Percentiles rank a stretch among this genome's conserved stretches.
Conservation (phyloP, 495 filamentous ascomycete species). For the Tuber aestivum region DNA sequence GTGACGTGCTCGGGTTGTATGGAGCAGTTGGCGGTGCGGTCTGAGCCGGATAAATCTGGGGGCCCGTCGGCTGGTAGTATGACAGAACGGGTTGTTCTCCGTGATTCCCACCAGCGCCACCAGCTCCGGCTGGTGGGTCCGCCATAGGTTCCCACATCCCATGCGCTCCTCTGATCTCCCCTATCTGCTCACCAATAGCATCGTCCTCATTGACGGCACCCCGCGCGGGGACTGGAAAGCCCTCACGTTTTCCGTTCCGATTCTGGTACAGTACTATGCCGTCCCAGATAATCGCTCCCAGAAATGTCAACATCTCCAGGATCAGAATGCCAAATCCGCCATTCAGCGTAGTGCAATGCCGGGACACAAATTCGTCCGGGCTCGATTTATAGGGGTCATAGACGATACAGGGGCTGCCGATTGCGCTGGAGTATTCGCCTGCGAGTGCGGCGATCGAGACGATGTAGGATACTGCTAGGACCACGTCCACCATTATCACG, state of each 20-base stretch:
- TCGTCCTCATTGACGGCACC: neutral
- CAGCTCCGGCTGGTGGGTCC: neutral
- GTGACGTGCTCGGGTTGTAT: too few species aligned
- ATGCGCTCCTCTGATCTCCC: neutral
- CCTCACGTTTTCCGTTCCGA: neutral
- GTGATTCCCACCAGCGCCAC: neutral
- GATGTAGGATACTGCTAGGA: neutral
- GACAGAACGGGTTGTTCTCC: neutral
- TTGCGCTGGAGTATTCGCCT: rapidly evolving
- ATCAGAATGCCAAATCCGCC: neutral
- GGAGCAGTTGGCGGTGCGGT: neutral
- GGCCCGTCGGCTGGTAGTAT: neutral
- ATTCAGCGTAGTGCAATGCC: neutral
- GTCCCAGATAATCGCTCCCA: neutral
- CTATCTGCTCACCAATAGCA: neutral
- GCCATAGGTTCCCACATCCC: neutral
- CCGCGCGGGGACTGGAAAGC: neutral
- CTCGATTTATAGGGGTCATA: too few species aligned
- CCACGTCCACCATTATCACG: neutral
- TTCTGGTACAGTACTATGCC: neutral
- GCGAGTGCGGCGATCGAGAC: neutral
- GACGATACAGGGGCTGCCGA: neutral
- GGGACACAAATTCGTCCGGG: neutral
- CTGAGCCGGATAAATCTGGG: neutral
- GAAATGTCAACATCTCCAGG: neutral